Conservation (phyloP, 2,329 filamentous ascomycete genomes). For the Cladosporium sp. region DNA sequence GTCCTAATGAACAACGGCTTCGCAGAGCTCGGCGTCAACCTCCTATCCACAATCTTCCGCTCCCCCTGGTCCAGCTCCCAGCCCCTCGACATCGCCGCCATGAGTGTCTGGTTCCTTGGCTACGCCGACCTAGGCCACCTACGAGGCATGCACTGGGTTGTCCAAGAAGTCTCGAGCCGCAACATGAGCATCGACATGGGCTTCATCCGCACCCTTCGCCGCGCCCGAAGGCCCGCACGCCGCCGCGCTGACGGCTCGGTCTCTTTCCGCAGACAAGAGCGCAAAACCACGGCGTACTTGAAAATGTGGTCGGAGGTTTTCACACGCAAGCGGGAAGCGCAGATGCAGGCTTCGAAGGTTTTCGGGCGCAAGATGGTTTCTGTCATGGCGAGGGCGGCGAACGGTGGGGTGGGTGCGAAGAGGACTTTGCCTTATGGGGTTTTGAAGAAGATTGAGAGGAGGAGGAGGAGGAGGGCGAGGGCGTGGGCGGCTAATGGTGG, state of each 20-base stretch:
- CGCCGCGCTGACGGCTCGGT: neutral
- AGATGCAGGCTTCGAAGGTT: constrained; percentile 14
- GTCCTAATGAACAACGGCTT: constrained; percentile 23
- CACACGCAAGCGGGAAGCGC: constrained; percentile 14
- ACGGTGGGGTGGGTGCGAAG: neutral
- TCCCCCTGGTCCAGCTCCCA: constrained; percentile 20
- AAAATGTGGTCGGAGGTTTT: constrained; percentile 4
- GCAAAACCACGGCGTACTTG: neutral
- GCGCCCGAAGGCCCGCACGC: constrained; percentile 1
- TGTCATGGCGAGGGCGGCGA: constrained; percentile 4
- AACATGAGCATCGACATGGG: constrained; percentile 25
- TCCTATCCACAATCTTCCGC: constrained; percentile 26
- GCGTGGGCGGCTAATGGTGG: no score
- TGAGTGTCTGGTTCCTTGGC: constrained; percentile 30
- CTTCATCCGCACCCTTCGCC: constrained; percentile 20
- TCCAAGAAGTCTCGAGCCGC: constrained; percentile 25
- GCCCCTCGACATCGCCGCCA: constrained; percentile 26
- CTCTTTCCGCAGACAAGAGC: neutral
- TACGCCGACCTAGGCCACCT: constrained; percentile 20
- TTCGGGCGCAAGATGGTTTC: constrained; percentile 18
- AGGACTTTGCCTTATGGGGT: no score
- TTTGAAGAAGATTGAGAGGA: no score
- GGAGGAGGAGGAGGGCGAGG: no score
- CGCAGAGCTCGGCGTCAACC: constrained; percentile 23
- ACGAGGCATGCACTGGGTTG: constrained; percentile 25